A percentile compares a stretch with the other conserved stretches of the same genome.
phyloP scores from a whole-genome alignment of 2,329 filamentous ascomycete species.

The Sporothrix curviconia region DNA sequence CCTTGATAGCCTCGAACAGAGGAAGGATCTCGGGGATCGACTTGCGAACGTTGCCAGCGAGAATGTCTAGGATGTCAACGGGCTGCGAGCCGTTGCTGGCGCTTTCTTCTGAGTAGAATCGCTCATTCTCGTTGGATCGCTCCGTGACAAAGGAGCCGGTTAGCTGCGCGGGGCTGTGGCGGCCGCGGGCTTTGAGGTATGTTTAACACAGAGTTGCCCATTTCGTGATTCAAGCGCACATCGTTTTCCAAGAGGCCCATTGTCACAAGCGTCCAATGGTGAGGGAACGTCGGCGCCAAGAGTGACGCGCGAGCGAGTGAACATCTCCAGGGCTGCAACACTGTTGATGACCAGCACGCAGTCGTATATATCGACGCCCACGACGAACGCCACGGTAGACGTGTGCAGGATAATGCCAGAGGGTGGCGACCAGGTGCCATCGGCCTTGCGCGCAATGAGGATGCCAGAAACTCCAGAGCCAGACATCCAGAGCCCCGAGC shows the following conservation, averaged over 20 bases:
- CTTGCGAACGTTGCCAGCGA: constrained; percentile 50
- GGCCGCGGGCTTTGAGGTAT: constrained; percentile 53
- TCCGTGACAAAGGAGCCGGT: constrained; percentile 52
- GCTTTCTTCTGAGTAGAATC: constrained; percentile 41
- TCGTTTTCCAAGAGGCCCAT: constrained; percentile 47
- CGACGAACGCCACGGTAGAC: constrained; percentile 78
- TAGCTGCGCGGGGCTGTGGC: constrained; percentile 48
- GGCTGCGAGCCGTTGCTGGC: constrained; percentile 15
- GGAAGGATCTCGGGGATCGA: constrained; percentile 49
- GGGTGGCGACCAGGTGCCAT: constrained; percentile 64
- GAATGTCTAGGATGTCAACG: constrained; percentile 48
- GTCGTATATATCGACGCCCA: constrained; percentile 92
- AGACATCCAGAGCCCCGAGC: constrained; percentile 84
- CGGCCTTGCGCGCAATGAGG: constrained; percentile 73
- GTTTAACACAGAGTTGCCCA: constrained; percentile 50
- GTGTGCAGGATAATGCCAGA: constrained; percentile 89
- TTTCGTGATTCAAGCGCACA: constrained; percentile 37
- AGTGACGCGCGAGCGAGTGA: constrained; percentile 71
- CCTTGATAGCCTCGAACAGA: constrained; percentile 76
- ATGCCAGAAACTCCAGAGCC: constrained; percentile 87
- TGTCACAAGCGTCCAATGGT: constrained; percentile 46
- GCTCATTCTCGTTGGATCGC: constrained; percentile 53
- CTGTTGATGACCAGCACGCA: constrained; percentile 91
- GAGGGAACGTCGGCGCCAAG: constrained; percentile 35
- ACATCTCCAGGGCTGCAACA: constrained; percentile 73